A percentile compares a stretch with the other conserved stretches of the same genome.
phyloP scores from a whole-genome alignment of 495 filamentous ascomycete genomes.

The Hyphodiscus hymeniophilus region DNA sequence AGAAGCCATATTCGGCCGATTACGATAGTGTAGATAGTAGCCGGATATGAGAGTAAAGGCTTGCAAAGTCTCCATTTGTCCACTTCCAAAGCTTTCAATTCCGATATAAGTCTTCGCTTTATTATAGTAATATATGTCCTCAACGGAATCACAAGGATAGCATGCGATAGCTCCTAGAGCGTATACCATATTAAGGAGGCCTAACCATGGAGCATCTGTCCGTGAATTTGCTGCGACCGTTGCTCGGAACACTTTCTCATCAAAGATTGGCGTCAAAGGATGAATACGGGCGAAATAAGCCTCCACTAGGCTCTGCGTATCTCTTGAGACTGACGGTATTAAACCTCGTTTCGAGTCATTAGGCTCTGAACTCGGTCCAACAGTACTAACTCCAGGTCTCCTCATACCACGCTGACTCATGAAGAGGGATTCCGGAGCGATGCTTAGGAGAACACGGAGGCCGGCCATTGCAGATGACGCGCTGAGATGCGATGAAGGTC shows the following conservation, averaged over 20 bases:
- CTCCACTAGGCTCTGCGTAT: slow-evolving; percentile 35
- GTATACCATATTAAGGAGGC: slow-evolving; percentile 69
- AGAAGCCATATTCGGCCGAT: slow-evolving; percentile 65
- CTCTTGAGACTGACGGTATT: neutral
- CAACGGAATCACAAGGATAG: slow-evolving; percentile 52
- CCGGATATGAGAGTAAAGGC: slow-evolving; percentile 60
- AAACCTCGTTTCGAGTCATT: neutral
- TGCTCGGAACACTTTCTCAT: slow-evolving; percentile 60
- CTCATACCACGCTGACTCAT: slow-evolving; percentile 12
- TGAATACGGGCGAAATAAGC: slow-evolving; percentile 69
- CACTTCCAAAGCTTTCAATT: slow-evolving; percentile 56
- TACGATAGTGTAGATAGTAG: slow-evolving; percentile 68
- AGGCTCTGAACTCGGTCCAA: neutral
- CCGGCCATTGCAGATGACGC: slow-evolving; percentile 69
- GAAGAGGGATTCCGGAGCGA: slow-evolving; percentile 44
- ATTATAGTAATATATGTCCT: slow-evolving; percentile 59
- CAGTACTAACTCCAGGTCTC: slow-evolving; percentile 31
- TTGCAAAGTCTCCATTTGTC: slow-evolving; percentile 60
- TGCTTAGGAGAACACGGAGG: slow-evolving; percentile 68
- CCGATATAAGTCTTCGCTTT: slow-evolving; percentile 55
- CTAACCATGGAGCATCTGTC: slow-evolving; percentile 62
- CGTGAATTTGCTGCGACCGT: slow-evolving; percentile 56
- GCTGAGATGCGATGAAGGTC: slow-evolving; percentile 64
- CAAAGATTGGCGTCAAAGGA: slow-evolving; percentile 60
- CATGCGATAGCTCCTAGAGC: slow-evolving; percentile 62